Evolutionary conservation across 768 basidiomycete genomes (phyloP).

Genomic region (Calocera viscosa): DNA sequence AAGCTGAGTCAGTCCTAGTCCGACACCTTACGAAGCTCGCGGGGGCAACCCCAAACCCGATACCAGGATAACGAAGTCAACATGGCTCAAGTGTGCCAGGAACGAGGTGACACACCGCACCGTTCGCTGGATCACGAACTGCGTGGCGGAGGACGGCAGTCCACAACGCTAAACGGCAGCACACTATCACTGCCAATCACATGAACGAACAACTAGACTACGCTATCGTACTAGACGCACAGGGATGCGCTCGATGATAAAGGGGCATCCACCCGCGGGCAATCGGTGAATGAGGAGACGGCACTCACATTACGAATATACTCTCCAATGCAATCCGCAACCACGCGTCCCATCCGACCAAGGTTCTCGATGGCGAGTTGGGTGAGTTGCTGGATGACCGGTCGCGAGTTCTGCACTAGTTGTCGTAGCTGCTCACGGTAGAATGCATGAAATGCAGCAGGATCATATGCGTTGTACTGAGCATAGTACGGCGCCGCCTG

Average conservation of each 20-base stretch:
- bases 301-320: slow-evolving; percentile 84
- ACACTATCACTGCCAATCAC: slow-evolving; percentile 12
- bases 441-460: slow-evolving; percentile 65
- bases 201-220: background rate
- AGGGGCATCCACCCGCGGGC: background rate
- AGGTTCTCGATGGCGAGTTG: slow-evolving; percentile 81
- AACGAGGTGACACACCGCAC: background rate
- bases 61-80: background rate
- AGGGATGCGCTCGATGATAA: background rate
- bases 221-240: background rate
- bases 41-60: background rate
- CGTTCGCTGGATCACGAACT: background rate
- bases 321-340: slow-evolving; percentile 67
- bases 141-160: too few species aligned
- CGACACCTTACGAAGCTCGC: background rate
- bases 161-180: background rate
- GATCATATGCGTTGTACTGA: slow-evolving; percentile 30
- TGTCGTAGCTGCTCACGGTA: slow-evolving; percentile 59
- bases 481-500: background rate
- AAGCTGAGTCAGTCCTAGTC: slow-evolving; percentile 13
- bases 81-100: background rate
- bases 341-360: slow-evolving; percentile 56
- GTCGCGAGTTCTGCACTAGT: slow-evolving; percentile 87
- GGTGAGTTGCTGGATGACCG: slow-evolving; percentile 84
- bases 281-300: slow-evolving; percentile 2